These are phyloP conservation scores for Elasticomyces elasticus DNA, from an alignment of 495 filamentous ascomycete species.

Conservation along the genomic window DNA sequence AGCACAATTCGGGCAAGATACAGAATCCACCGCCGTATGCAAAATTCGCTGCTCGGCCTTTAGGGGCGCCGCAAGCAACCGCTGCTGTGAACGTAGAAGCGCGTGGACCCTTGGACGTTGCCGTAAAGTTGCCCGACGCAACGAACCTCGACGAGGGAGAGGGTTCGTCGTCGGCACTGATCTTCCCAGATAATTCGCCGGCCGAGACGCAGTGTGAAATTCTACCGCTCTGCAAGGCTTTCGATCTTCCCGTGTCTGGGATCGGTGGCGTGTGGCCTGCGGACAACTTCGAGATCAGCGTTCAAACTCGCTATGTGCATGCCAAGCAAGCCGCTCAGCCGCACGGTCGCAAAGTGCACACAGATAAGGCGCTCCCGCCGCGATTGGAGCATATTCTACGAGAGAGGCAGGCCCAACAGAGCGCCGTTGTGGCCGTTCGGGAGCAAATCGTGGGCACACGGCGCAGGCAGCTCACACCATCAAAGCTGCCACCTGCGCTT, in stretches of 20 bases:
- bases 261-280: slow-evolving; percentile 54
- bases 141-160: slow-evolving; percentile 20
- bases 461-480: slow-evolving; percentile 24
- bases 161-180: slow-evolving; percentile 14
- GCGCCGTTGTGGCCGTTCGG: background rate
- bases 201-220: background rate
- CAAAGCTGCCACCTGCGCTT: slow-evolving; percentile 26
- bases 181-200: slow-evolving; percentile 8
- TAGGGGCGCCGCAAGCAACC: background rate
- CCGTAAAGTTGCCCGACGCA: slow-evolving; percentile 12
- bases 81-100: background rate
- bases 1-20: slow-evolving; percentile 31
- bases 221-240: slow-evolving; percentile 5
- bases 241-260: slow-evolving; percentile 51
- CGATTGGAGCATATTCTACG: slow-evolving; percentile 19
- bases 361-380: slow-evolving; percentile 12
- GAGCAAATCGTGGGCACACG: slow-evolving; percentile 23
- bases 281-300: slow-evolving; percentile 55
- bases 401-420: background rate
- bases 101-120: slow-evolving; percentile 16
- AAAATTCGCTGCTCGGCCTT: background rate
- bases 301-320: slow-evolving; percentile 38
- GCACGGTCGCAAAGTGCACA: slow-evolving; percentile 1
- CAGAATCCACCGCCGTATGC: slow-evolving; percentile 11
- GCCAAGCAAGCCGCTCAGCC: slow-evolving; percentile 5